A percentile compares a stretch with the other conserved stretches of the same genome.
phyloP scores from a whole-genome alignment of 192 early-diverging fungal genomes.

The Funneliformis geosporum region DNA sequence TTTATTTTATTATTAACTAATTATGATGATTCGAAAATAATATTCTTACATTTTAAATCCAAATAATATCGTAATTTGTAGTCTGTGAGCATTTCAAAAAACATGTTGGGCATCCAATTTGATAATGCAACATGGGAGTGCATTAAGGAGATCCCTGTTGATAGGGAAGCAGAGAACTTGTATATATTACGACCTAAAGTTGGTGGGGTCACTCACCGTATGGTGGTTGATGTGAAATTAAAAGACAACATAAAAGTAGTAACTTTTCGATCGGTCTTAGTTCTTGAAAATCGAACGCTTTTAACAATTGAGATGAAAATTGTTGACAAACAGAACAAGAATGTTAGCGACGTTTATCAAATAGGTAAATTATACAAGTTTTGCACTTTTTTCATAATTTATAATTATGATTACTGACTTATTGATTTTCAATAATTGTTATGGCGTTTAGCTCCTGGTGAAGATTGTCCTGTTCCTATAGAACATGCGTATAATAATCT shows the following conservation, averaged over 20 bases:
- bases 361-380: constrained; percentile 45
- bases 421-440: background rate
- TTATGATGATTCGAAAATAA: background rate
- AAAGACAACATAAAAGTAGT: constrained; percentile 90
- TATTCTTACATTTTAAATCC: background rate
- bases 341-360: constrained; percentile 47
- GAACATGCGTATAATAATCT: constrained; percentile 78
- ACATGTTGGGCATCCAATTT: constrained; percentile 84
- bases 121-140: constrained; percentile 88
- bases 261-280: constrained; percentile 81
- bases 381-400: constrained; percentile 33
- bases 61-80: background rate
- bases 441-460: constrained; percentile 63
- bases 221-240: constrained; percentile 87
- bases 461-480: constrained; percentile 85
- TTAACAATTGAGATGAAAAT: constrained; percentile 79
- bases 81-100: constrained; percentile 48
- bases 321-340: constrained; percentile 67
- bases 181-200: constrained; percentile 83
- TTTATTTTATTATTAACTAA: background rate
- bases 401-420: background rate
- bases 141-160: constrained; percentile 84
- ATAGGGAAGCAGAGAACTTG: constrained; percentile 80
- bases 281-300: constrained; percentile 81
- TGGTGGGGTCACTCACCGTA: constrained; percentile 73